Percentiles rank a stretch among this genome's conserved stretches.
Conservation (phyloP, 164 flowering plant species). For the Vitis riparia region DNA sequence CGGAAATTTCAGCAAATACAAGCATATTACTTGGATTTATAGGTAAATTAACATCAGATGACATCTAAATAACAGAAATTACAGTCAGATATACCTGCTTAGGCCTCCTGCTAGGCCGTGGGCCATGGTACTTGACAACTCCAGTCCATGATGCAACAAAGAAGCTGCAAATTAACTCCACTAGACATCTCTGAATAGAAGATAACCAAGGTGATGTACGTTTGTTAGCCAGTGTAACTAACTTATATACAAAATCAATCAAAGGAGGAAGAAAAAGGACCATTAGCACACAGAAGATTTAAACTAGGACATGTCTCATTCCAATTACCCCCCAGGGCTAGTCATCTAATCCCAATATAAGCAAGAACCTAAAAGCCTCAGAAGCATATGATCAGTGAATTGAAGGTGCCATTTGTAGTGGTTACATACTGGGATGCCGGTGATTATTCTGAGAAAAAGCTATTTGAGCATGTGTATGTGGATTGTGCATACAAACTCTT, state of each 20-base stretch:
- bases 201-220: constrained; percentile 2
- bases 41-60: not conserved
- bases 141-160: constrained; percentile 99
- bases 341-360: too few species aligned
- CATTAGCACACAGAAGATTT: not conserved
- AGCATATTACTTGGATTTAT: too few species aligned
- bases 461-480: too few species aligned
- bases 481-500: too few species aligned
- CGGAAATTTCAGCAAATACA: not conserved
- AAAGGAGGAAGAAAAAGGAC: not conserved
- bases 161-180: constrained; percentile 88
- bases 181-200: constrained; percentile 70
- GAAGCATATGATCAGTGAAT: too few species aligned
- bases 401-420: too few species aligned
- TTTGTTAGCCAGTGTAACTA: not conserved
- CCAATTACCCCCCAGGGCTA: too few species aligned
- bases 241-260: too few species aligned
- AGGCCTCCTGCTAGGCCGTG: constrained; percentile 92
- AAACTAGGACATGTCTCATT: too few species aligned
- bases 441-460: too few species aligned
- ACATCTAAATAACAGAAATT: not conserved
- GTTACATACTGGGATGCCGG: too few species aligned
- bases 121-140: constrained; percentile 95
- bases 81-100: constrained; percentile 53
- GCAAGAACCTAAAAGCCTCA: too few species aligned